Evolutionary conservation across 352 stramenopile genomes (phyloP), one percentile per base, ranked within the genome.

Genomic region (Phytopythium montanum): DNA sequence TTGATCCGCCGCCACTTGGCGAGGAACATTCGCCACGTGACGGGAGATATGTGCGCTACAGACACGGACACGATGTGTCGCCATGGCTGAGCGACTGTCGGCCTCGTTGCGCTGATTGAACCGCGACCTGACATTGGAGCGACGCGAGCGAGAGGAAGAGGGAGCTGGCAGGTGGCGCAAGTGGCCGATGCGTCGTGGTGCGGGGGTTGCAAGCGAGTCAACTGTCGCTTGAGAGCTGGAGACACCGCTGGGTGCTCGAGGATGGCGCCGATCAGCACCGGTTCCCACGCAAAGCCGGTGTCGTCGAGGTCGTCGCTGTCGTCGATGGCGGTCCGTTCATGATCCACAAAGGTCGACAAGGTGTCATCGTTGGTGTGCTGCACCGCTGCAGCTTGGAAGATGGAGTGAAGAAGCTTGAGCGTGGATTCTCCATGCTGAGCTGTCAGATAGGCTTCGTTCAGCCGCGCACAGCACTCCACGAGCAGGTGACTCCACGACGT

Each of bases 1-100:
- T 34, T 52, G 19, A 66, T 56, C 26, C 69, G 65, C 6, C 75
- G 70, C 79, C 79, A 89, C 42, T 77, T 79, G 4, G 76, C 65
- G 28, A 89, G 68, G 48, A 87, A 85, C 0, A 79, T 50, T 4
- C 68, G 56, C 79, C 79, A 89, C 41, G 72, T 86, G 26, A 89
- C 54, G 83, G 66, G n/a, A 78, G 61, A 42, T 62, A 57, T 12
- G 64, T 54, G 71, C 66, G 76, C 18, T 60, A 64, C 26, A 59
- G 61, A 56, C 31, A 46, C 33, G 18, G 19, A 13, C 19, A 46
- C 33, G 9, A 56, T 45, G 34, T 33, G 36, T 8, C 65, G 50
- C 23, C 68, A 51, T 1, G 31, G 38, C 25, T 64, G 39, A 26
- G 52, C 26, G 26, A 21, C 25, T 18, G 4, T 28, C 7, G 33